Base-by-base conservation (phyloP, 257 asterid species). In the Fraxinus americana region DNA sequence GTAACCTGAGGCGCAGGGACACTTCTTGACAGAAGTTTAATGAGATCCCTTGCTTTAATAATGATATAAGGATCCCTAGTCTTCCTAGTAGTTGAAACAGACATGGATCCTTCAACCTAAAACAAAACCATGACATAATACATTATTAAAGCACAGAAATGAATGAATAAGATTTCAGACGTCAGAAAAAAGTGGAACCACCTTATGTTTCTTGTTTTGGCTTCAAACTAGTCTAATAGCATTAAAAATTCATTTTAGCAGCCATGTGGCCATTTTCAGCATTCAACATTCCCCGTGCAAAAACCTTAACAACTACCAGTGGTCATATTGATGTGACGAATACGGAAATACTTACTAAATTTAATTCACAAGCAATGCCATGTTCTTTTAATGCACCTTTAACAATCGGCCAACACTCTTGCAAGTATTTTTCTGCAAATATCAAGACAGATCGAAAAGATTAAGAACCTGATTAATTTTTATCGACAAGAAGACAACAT, bases 1-100 rank as follows among this genome's bases (percentile, higher is more conserved):
- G 32, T 34, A 17, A 94, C 98, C 97, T 94, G 98, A 78, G 96
- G 92, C 73, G 96, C 97, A 78, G 98, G 98, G 82, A 94, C 97
- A 84, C 98, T 94, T 88, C 98, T 87, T 48, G 98, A 94, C 77
- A 94, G 79, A 78, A 94, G 98, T 82, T 91, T 94, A 45, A 94
- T 87, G 74, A 94, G 94, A 82, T 94, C 98, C 82, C 98, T 89
- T 78, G 98, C 97, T 89, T 94, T 94, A 0, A 94, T 65, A 14
- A 94, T 88, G 71, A 91, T 90, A 84, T 85, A 94, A 69, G 98
- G 98, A 82, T 94, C 98, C 86, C 87, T 86, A 19, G 98, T 92
- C 82, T 94, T 92, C 80, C 90, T 85, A 59, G 97, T 92, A 75
- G 98, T 94, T 45, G 96, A 86, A 78, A 92, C 98, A 21, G 95